Base-by-base conservation (phyloP, 2,329 filamentous ascomycete genomes). In the Aspergillus pseudoglaucus region DNA sequence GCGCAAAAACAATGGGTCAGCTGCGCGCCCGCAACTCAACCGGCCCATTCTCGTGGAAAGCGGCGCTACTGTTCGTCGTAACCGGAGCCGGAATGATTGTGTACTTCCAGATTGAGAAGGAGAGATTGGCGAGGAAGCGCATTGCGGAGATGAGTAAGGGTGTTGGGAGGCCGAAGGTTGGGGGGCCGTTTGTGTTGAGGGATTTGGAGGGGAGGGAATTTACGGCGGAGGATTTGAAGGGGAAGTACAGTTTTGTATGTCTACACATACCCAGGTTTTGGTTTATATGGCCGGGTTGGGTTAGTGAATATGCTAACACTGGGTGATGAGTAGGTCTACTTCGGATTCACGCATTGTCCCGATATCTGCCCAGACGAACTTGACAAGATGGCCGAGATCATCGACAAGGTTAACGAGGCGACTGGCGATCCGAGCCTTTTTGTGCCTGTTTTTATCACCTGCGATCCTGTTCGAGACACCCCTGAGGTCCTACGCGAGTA, bases 331-430 rank as follows among this genome's bases (percentile, higher is more conserved):
- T 51, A 93, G 88, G 83, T 97, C 33, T 98, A 98, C 74, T 98
- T 98, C 67, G 93, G 93, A 62, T 98, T 98, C 78, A 91, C 89
- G 7, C 90, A 96, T 70, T 98, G 93, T 68, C 93, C 93, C 20
- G 93, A 98, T 67, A 98, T 98, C 66, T 98, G 93, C 75, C 93
- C 93, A 30, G 93, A 98, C 64, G 93, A 98, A 73, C 85, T 98
- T 60, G 93, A 98, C 75, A 98, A 98, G 76, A 96, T 98, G 90
- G 88, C 91, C n/a, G 78, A 79, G 49, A 95, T 97, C 82, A 86
- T 94, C 63, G 90, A 98, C 64, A 75, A 75, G 50, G 78, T 84
- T 46, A 65, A 67, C 50, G 66, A 63, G 33, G 62, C 57, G 39
- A 68, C 67, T 17, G 61, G 62, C 42, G 65, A 63, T 27, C 61